These are phyloP conservation scores for Zygoascus tannicola DNA, from an alignment of 805 yeast genomes.

Conservation along the genomic window DNA sequence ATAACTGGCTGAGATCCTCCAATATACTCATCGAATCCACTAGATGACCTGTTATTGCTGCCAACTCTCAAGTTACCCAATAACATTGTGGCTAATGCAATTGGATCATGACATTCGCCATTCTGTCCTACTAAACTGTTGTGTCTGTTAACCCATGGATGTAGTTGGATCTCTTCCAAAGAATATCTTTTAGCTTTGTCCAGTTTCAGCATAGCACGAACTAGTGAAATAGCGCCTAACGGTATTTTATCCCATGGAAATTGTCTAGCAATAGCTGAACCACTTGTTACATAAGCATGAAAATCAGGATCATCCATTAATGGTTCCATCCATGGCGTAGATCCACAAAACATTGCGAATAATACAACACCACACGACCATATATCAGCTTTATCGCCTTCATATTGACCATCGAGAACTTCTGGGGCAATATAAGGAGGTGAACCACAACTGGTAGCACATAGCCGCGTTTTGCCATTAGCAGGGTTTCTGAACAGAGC, in stretches of 20 bases:
- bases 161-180: conserved; percentile 54
- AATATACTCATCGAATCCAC: background rate
- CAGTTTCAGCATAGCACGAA: conserved; percentile 54
- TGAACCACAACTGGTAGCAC: conserved; percentile 48
- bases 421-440: conserved; percentile 81
- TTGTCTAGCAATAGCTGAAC: conserved; percentile 28
- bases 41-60: conserved; percentile 37
- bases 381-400: conserved; percentile 48
- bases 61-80: conserved; percentile 25
- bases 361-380: conserved; percentile 65
- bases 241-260: conserved; percentile 51
- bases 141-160: conserved; percentile 77
- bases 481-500: conserved; percentile 43
- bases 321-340: conserved; percentile 71
- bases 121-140: conserved; percentile 36
- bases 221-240: conserved; percentile 39
- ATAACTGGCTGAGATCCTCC: conserved; percentile 10
- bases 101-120: conserved; percentile 48
- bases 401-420: conserved; percentile 39
- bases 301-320: conserved; percentile 42
- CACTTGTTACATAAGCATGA: conserved; percentile 35
- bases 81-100: conserved; percentile 40
- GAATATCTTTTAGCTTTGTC: conserved; percentile 59
- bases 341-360: conserved; percentile 54
- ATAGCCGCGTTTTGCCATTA: conserved; percentile 32